Conservation (phyloP, 2,329 filamentous ascomycete genomes). For the Bipolaris oryzae region DNA sequence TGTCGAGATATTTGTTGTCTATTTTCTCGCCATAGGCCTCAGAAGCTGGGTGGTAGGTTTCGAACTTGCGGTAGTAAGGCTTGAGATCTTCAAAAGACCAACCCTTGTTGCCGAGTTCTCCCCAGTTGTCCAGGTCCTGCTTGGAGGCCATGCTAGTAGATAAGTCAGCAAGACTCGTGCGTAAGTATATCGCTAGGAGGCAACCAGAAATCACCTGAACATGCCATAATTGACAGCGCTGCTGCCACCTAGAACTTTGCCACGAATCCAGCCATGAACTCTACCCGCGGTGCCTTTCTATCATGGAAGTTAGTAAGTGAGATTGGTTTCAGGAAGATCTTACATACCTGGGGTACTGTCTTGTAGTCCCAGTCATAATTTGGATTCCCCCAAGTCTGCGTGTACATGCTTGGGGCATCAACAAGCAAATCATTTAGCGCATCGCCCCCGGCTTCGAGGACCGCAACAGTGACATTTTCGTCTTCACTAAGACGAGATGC, state of each 20-base stretch:
- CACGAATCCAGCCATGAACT: slow-evolving; percentile 36
- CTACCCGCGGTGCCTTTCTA: slow-evolving; percentile 31
- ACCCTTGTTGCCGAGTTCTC: slow-evolving; percentile 46
- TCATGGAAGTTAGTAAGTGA: slow-evolving; percentile 5
- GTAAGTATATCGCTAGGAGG: neutral
- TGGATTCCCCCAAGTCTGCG: slow-evolving; percentile 33
- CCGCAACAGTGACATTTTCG: slow-evolving; percentile 30
- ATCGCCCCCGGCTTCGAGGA: slow-evolving; percentile 40
- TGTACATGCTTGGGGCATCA: slow-evolving; percentile 37
- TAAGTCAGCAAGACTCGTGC: neutral
- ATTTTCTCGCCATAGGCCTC: slow-evolving; percentile 27
- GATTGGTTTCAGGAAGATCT: neutral
- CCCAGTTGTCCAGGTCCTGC: slow-evolving; percentile 49
- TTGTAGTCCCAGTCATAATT: slow-evolving; percentile 42
- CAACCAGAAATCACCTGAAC: slow-evolving; percentile 12
- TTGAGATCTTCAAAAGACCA: slow-evolving; percentile 46
- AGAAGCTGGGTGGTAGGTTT: slow-evolving; percentile 39
- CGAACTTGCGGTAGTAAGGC: slow-evolving; percentile 47
- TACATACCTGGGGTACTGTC: slow-evolving; percentile 38
- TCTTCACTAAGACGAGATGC: slow-evolving; percentile 40
- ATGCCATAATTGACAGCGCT: slow-evolving; percentile 47
- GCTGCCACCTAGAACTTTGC: slow-evolving; percentile 47
- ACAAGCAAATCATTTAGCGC: slow-evolving; percentile 35
- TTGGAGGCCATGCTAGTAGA: slow-evolving; percentile 30
- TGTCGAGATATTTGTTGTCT: slow-evolving; percentile 35